Base-by-base conservation (phyloP, 805 yeast species). In the Clavispora phyllophila region DNA sequence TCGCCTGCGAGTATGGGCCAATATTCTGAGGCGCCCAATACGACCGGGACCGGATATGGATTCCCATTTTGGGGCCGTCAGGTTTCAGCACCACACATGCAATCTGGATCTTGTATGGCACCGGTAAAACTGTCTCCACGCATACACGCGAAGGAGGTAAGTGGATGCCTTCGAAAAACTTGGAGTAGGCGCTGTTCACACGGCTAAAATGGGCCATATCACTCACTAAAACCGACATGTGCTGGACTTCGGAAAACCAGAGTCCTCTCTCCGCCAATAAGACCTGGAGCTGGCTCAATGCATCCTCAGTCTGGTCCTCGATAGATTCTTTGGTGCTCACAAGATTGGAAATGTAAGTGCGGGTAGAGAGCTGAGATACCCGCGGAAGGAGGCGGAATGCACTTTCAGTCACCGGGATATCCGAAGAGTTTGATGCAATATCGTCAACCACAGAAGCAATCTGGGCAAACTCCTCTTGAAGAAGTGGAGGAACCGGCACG, bases 11-110 rank as follows among this genome's bases (percentile, higher is more conserved):
- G 58, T 93, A 93, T 0, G 99, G 99, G 0, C 99, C 99, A 36
- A 93, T 93, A 52, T 93, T 93, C 28, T 96, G 91, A 0, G 99
- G 99, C 0, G 97, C 98, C 99, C 99, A 93, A 60, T 86, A 90
- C 32, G 97, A 89, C 45, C 90, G 73, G 1, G 97, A 89, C 54
- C 93, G 91, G 8, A 93, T 88, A 56, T 93, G 98, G 13, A 91
- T 66, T 0, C 98, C 96, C 24, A 65, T 66, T 51, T 84, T 84
- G 9, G 37, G 37, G 8, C 14, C 27, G 10, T 14, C 23, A 4
- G 23, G 14, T 20, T 61, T 50, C 14, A 80, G 54, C 0, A 75
- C 74, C 12, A 75, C 66, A 13, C 84, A 80, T 0, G 96, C 86
- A 9, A 90, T 57, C 53, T 79, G 84, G 6, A 82, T 56, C 6